phyloP scores from a whole-genome alignment of 2,329 filamentous ascomycete species.

The Neopestalotiopsis sp. region DNA sequence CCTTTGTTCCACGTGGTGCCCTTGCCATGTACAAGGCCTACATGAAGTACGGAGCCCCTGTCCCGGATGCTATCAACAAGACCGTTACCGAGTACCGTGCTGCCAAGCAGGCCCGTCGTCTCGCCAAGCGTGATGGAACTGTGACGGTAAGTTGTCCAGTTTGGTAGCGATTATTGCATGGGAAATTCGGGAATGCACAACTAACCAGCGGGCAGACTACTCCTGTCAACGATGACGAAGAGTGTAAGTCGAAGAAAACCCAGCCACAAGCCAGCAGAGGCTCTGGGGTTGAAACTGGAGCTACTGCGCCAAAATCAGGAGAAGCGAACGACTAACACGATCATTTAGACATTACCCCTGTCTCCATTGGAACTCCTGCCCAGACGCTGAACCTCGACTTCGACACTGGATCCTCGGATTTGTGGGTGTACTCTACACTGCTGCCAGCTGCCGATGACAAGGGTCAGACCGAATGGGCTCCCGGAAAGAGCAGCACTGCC shows the following conservation, averaged over 20 bases:
- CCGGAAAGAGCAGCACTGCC: slow-evolving; percentile 27
- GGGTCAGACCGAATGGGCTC: slow-evolving; percentile 30
- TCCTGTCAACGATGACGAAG: slow-evolving; percentile 4
- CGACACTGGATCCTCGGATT: slow-evolving; percentile 34
- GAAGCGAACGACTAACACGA: not conserved
- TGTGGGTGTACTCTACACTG: slow-evolving; percentile 34
- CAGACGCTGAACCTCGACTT: slow-evolving; percentile 34
- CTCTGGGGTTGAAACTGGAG: not conserved
- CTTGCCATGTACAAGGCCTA: slow-evolving; percentile 35
- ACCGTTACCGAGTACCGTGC: slow-evolving; percentile 29
- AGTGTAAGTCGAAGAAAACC: not conserved
- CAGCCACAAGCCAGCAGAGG: not conserved
- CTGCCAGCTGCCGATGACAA: slow-evolving; percentile 22
- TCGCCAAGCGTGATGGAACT: slow-evolving; percentile 21
- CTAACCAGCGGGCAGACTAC: not conserved
- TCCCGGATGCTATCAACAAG: slow-evolving; percentile 32
- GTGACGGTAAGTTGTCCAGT: slow-evolving; percentile 25
- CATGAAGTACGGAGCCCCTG: slow-evolving; percentile 34
- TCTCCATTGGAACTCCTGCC: slow-evolving; percentile 31
- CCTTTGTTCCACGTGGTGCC: slow-evolving; percentile 26
- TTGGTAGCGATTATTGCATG: slow-evolving; percentile 22
- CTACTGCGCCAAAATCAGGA: not conserved
- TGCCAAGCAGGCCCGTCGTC: slow-evolving; percentile 23
- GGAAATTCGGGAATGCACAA: not conserved
- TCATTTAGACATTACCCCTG: slow-evolving; percentile 20